These are phyloP conservation scores for Colletotrichum brevisporum DNA, from an alignment of 2,329 filamentous ascomycete genomes.

Conservation along the genomic window DNA sequence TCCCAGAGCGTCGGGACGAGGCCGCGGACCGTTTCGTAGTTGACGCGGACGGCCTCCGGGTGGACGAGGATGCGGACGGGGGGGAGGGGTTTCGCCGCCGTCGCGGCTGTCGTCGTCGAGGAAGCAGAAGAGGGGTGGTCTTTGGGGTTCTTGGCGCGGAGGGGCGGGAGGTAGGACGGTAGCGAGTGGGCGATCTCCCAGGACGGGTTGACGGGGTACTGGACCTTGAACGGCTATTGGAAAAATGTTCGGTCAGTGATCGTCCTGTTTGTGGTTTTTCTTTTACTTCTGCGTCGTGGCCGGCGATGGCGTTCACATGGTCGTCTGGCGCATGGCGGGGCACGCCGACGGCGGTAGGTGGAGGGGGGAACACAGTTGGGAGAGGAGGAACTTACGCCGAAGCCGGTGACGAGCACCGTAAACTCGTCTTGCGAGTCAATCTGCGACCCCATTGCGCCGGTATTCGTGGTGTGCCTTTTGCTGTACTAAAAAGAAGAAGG, in stretches of 20 bases:
- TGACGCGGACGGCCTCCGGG: slow-evolving; percentile 77
- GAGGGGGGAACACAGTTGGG: slow-evolving; percentile 1
- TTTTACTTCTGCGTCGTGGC: not conserved
- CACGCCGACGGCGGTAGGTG: slow-evolving; percentile 1
- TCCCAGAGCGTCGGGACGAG: slow-evolving; percentile 76
- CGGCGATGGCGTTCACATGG: not conserved
- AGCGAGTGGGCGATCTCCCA: slow-evolving; percentile 82
- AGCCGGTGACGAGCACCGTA: slow-evolving; percentile 73
- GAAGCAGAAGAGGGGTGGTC: slow-evolving; percentile 46
- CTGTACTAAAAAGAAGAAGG: too few species aligned
- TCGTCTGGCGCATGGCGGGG: too few species aligned
- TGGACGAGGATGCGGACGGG: slow-evolving; percentile 76
- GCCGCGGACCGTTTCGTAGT: slow-evolving; percentile 75
- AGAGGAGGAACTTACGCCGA: slow-evolving; percentile 62
- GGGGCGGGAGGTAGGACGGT: slow-evolving; percentile 73
- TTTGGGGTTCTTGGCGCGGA: slow-evolving; percentile 57
- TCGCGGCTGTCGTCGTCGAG: not conserved
- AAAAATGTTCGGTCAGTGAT: not conserved
- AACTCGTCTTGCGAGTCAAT: slow-evolving; percentile 61
- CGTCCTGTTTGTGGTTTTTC: not conserved
- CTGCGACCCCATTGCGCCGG: slow-evolving; percentile 52
- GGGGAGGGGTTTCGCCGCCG: slow-evolving; percentile 53
- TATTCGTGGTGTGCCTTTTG: not conserved
- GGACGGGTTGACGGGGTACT: slow-evolving; percentile 82
- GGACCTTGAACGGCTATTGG: slow-evolving; percentile 79